Evolutionary conservation across 768 basidiomycete species (phyloP).

Genomic region (Termitomyces heimii): DNA sequence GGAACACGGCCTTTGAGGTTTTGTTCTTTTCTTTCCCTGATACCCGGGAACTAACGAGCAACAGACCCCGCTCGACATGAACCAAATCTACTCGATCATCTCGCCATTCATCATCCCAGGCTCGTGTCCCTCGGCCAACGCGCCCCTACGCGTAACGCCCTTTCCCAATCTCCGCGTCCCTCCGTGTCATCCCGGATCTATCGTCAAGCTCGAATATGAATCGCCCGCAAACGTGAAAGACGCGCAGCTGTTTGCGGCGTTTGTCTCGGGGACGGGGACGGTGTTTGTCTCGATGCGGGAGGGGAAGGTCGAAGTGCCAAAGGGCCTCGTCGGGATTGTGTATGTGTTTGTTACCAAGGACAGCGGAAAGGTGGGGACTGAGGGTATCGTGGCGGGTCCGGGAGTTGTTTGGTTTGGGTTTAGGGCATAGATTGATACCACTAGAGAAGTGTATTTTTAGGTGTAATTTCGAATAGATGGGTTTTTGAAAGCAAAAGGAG

Average conservation of each 20-base stretch:
- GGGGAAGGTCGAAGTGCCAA: conserved; percentile 31
- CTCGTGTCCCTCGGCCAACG: conserved; percentile 47
- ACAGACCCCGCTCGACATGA: conserved; percentile 34
- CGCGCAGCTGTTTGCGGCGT: conserved; percentile 35
- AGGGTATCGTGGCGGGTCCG: conserved; percentile 52
- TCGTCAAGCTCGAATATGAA: conserved; percentile 21
- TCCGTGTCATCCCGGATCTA: conserved; percentile 9
- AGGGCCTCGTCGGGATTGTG: conserved; percentile 38
- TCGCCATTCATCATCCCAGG: conserved; percentile 35
- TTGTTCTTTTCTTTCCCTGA: conserved; percentile 20
- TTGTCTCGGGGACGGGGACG: conserved; percentile 40
- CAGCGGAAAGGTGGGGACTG: conserved; percentile 32
- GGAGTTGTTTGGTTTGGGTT: conserved; percentile 37
- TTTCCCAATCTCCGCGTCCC: conserved; percentile 37
- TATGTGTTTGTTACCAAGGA: conserved; percentile 44
- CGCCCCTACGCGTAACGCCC: conserved; percentile 35
- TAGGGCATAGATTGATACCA: background rate
- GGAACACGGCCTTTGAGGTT: conserved; percentile 43
- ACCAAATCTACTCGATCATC: conserved; percentile 34
- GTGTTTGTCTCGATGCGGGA: conserved; percentile 29
- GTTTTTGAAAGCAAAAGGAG: no score
- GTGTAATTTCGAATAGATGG: background rate
- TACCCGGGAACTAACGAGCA: background rate
- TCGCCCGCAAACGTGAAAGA: background rate
- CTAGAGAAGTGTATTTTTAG: background rate